Evolutionary conservation across 2,329 filamentous ascomycete species (phyloP).

Genomic region (Didymella keratinophila): DNA sequence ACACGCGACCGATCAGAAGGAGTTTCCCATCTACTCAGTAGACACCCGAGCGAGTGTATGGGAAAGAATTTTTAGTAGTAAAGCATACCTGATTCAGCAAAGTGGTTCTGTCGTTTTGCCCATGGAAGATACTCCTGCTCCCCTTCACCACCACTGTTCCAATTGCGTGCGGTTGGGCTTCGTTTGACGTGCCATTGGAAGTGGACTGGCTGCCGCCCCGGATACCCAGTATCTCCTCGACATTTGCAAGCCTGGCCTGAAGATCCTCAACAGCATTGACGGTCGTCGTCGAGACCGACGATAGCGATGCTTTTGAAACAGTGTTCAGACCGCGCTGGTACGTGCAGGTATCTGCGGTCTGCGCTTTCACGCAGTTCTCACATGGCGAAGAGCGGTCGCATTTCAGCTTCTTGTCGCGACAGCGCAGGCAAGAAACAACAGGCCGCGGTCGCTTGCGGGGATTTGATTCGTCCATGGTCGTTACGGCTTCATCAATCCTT

Average conservation of each 20-base stretch:
- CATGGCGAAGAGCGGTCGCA: conserved; percentile 38
- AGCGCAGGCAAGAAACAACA: conserved; percentile 37
- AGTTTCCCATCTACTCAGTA: background rate
- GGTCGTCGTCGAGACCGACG: background rate
- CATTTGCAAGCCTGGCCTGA: conserved; percentile 27
- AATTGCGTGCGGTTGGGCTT: conserved; percentile 16
- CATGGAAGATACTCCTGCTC: conserved; percentile 27
- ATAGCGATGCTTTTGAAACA: background rate
- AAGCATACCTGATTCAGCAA: conserved; percentile 34
- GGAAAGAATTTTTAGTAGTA: too few relatives aligned
- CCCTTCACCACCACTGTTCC: conserved; percentile 34
- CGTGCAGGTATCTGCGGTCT: conserved; percentile 25
- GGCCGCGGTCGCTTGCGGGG: conserved; percentile 34
- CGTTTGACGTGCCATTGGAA: background rate
- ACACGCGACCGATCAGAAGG: background rate
- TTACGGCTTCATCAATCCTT: background rate
- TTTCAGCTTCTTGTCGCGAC: conserved; percentile 38
- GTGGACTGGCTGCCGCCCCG: background rate
- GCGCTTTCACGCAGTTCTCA: conserved; percentile 35
- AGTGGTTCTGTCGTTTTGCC: conserved; percentile 32
- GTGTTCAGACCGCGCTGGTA: conserved; percentile 16
- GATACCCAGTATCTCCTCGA: conserved; percentile 31
- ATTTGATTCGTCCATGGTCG: conserved; percentile 25
- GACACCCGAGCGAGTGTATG: background rate
- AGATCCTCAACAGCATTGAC: conserved; percentile 26